Conservation (phyloP, 768 basidiomycete species). For the Leccinellum rugosiceps region DNA sequence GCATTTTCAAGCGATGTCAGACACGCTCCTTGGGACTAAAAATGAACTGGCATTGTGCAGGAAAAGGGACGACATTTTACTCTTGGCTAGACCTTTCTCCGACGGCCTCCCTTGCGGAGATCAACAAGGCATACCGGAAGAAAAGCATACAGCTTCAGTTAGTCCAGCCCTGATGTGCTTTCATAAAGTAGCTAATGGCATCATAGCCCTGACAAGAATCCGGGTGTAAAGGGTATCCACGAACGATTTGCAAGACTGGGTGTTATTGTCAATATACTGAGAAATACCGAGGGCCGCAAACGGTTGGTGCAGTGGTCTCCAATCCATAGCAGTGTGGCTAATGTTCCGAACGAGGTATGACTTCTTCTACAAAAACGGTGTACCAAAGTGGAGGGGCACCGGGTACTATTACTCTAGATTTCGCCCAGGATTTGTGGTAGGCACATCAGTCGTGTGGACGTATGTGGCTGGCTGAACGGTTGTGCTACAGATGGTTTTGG, state of each 20-base stretch:
- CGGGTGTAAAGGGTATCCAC: conserved; percentile 72
- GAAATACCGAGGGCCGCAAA: conserved; percentile 70
- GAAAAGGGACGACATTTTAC: conserved; percentile 93
- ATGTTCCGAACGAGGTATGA: conserved; percentile 55
- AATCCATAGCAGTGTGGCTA: not conserved
- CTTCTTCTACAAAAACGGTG: conserved; percentile 96
- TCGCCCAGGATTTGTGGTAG: conserved; percentile 84
- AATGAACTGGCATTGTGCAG: conserved; percentile 31
- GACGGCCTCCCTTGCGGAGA: conserved; percentile 70
- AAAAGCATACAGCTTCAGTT: conserved; percentile 90
- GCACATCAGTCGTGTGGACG: conserved; percentile 19
- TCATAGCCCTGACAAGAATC: conserved; percentile 92
- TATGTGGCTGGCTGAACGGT: not conserved
- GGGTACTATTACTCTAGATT: conserved; percentile 97
- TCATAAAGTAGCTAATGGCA: conserved; percentile 1
- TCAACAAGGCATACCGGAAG: conserved; percentile 88
- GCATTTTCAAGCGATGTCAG: conserved; percentile 12
- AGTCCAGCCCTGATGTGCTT: conserved; percentile 28
- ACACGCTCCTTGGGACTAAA: conserved; percentile 2
- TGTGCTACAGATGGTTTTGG: conserved; percentile 58
- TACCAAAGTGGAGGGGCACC: conserved; percentile 94
- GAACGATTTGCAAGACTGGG: conserved; percentile 93
- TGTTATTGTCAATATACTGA: conserved; percentile 77
- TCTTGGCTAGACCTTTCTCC: conserved; percentile 83
- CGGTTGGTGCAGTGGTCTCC: conserved; percentile 46